Conservation (phyloP, 2,329 filamentous ascomycete species). For the Bipolaris oryzae region DNA sequence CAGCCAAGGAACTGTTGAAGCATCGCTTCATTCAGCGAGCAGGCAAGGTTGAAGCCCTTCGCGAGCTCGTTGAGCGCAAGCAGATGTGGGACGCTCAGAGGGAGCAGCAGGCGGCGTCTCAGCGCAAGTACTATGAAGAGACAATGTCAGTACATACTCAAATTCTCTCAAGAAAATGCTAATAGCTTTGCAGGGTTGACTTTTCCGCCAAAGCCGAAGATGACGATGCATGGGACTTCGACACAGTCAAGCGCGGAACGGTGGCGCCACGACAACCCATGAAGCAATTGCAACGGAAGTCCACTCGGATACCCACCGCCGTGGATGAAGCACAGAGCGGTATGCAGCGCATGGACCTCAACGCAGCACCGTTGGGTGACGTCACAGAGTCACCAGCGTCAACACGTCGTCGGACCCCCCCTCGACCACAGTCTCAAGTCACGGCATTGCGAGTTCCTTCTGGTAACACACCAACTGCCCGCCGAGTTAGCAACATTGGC, state of each 20-base stretch:
- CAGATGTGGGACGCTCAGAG: slow-evolving; percentile 81
- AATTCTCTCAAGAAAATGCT: slow-evolving; percentile 13
- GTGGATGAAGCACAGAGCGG: slow-evolving; percentile 41
- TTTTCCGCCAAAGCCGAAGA: slow-evolving; percentile 70
- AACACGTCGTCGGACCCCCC: slow-evolving; percentile 36
- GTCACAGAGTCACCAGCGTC: slow-evolving; percentile 46
- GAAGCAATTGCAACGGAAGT: slow-evolving; percentile 56
- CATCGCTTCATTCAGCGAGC: slow-evolving; percentile 88
- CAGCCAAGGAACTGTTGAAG: slow-evolving; percentile 83
- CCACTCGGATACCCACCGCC: slow-evolving; percentile 52
- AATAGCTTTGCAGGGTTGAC: slow-evolving; percentile 58
- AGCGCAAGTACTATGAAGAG: slow-evolving; percentile 90
- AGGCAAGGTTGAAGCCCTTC: slow-evolving; percentile 84
- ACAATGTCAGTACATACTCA: slow-evolving; percentile 64
- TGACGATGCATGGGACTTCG: slow-evolving; percentile 94
- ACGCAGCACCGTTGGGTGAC: slow-evolving; percentile 51
- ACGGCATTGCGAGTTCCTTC: slow-evolving; percentile 48
- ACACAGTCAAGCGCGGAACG: slow-evolving; percentile 79
- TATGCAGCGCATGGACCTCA: slow-evolving; percentile 53
- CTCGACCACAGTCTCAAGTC: slow-evolving; percentile 47
- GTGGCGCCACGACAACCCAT: slow-evolving; percentile 58
- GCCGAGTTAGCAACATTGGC: slow-evolving; percentile 49
- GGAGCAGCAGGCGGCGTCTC: slow-evolving; percentile 59
- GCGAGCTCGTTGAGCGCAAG: slow-evolving; percentile 83
- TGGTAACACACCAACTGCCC: slow-evolving; percentile 51